Percentiles rank a stretch among this genome's conserved stretches.
Conservation (phyloP, 371 early-diverging fungal genomes). For the Mucor sp. region DNA sequence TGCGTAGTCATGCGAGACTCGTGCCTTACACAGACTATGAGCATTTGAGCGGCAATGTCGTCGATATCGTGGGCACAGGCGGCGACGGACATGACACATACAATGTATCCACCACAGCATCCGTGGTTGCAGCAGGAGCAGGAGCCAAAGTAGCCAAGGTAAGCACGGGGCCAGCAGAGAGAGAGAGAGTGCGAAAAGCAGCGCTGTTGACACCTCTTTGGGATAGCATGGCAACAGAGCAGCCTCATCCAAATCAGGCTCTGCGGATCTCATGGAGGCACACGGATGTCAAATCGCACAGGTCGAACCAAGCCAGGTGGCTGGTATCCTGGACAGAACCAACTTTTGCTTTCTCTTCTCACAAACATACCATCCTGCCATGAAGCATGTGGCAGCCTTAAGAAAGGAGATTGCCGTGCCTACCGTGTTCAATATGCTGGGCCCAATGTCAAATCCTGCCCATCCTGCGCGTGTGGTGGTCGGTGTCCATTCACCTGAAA, state of each 20-base stretch:
- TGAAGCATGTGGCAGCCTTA: slow-evolving; percentile 79
- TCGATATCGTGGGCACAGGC: slow-evolving; percentile 97
- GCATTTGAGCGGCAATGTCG: slow-evolving; percentile 52
- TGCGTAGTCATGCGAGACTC: slow-evolving; percentile 63
- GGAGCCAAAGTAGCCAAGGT: slow-evolving; percentile 94
- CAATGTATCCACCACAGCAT: slow-evolving; percentile 93
- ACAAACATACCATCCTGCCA: slow-evolving; percentile 90
- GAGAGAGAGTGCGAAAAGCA: neutral
- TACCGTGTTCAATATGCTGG: slow-evolving; percentile 94
- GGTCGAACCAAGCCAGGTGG: slow-evolving; percentile 69
- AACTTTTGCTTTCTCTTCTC: slow-evolving; percentile 94
- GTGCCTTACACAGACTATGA: slow-evolving; percentile 51
- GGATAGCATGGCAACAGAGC: slow-evolving; percentile 91
- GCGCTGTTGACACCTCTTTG: neutral
- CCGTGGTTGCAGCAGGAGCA: slow-evolving; percentile 92
- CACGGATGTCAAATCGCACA: slow-evolving; percentile 74
- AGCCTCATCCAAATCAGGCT: slow-evolving; percentile 93
- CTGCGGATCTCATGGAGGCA: slow-evolving; percentile 92
- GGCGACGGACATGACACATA: slow-evolving; percentile 98
- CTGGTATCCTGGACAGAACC: slow-evolving; percentile 59
- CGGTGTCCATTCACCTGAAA: slow-evolving; percentile 81
- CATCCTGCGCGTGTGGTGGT: slow-evolving; percentile 80
- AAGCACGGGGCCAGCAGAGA: neutral
- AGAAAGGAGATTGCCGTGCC: slow-evolving; percentile 92
- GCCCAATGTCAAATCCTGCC: slow-evolving; percentile 94